Evolutionary conservation across 2,329 filamentous ascomycete species (phyloP), one percentile per base, ranked within the genome.

Genomic region (Paecilomyces sp.): DNA sequence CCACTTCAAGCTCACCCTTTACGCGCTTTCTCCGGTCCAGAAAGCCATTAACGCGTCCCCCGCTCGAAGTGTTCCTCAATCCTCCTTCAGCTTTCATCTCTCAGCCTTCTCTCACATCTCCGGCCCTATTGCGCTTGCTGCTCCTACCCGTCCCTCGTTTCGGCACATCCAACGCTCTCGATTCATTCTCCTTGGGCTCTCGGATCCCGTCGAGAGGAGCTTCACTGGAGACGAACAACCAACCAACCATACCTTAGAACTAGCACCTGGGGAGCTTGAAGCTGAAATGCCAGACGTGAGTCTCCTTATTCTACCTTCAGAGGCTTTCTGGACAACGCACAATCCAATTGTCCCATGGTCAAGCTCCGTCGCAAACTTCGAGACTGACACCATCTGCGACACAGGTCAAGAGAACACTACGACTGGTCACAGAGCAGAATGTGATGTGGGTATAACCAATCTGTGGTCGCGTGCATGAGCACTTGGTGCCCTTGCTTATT

Each of bases 351-450:
- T 53, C 24, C 51, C 22, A 53, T n/a, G 28, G 15, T 24, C 24
- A 30, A 8, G 28, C 36, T 11, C 51, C n/a, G n/a, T 12, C 50
- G 36, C 31, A 54, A 18, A 8, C 56, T 47, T 51, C 13, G 50
- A 34, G 51, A 28, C 56, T 58, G 53, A 57, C 53, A 56, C n/a
- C 51, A 55, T 50, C 57, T 47, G 54, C 50, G 28, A 36, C 62
- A 57, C 67, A 90, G 87, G 78, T 88, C 70, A 89, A 97, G 84
- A 87, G 94, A 71, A 90, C 86, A 72, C 83, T 99, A 77, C 95
- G 93, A 85, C 86, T 99, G 79, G 84, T 97, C 67, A 97, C 94
- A 57, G 88, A 94, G 80, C 93, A 97, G 77, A 85, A 87, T 73
- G 85, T 92, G 77, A 90, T 92, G 91, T 95, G 85, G 78, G 88